Percentiles rank a stretch among this genome's conserved stretches.
Evolutionary conservation across 2,329 filamentous ascomycete species (phyloP).

Genomic region (Colletotrichum neosansevieriae): DNA sequence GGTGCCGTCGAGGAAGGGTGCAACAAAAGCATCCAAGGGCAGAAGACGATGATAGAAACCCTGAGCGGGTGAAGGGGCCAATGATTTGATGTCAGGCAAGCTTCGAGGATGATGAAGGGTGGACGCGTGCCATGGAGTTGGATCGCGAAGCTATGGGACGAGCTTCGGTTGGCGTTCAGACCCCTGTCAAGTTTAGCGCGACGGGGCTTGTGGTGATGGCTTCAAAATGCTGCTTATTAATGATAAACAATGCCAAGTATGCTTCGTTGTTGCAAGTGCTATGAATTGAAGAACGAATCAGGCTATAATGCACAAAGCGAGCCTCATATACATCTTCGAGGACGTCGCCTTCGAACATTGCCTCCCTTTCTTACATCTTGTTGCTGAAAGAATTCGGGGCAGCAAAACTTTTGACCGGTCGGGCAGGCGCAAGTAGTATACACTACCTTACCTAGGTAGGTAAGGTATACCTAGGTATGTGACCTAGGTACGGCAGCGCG

Average conservation of each 20-base stretch:
- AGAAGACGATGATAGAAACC: conserved; percentile 24
- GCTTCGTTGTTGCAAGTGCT: background rate
- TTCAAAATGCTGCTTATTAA: conserved; percentile 14
- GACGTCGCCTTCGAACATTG: too few species aligned
- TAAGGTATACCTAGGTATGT: too few species aligned
- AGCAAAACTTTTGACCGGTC: conserved; percentile 9
- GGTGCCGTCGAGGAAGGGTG: conserved; percentile 55
- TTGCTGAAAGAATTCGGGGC: background rate
- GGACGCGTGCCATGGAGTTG: conserved; percentile 31
- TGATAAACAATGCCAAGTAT: background rate
- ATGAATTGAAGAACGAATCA: background rate
- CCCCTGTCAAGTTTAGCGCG: conserved; percentile 27
- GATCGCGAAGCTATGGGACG: conserved; percentile 32
- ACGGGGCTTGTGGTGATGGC: conserved; percentile 1
- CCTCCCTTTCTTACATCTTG: background rate
- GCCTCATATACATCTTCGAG: background rate
- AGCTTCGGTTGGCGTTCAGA: conserved; percentile 33
- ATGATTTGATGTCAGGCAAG: background rate
- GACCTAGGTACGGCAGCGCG: background rate
- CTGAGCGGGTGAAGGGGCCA: background rate
- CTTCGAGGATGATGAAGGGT: background rate
- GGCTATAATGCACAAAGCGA: background rate
- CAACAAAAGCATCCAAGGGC: conserved; percentile 26
- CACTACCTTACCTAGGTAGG: too few species aligned
- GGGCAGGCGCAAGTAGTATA: background rate